Percentiles rank a stretch among this genome's conserved stretches.
Conservation (phyloP, 2,329 filamentous ascomycete species). For the Sclerotinia subarctica region DNA sequence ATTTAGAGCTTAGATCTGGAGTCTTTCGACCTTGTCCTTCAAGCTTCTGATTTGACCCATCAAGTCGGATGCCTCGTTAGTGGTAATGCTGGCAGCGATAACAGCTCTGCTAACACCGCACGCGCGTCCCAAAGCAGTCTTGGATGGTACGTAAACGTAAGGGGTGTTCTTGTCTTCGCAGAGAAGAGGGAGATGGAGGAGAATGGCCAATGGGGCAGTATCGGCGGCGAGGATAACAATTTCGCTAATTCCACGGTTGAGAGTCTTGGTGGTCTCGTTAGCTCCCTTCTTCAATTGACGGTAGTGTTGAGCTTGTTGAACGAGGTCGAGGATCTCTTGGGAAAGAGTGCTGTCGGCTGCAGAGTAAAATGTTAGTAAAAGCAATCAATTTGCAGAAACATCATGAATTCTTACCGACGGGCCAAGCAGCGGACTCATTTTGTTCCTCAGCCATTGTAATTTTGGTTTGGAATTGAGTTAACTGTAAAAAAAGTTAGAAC, state of each 20-base stretch:
- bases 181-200: conserved; percentile 84
- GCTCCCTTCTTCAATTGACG: conserved; percentile 86
- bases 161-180: conserved; percentile 78
- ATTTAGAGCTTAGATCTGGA: conserved; percentile 70
- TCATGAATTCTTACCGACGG: conserved; percentile 15
- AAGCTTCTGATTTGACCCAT: conserved; percentile 82
- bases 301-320: conserved; percentile 57
- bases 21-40: conserved; percentile 92
- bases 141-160: conserved; percentile 70
- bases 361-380: conserved; percentile 45
- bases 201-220: conserved; percentile 80
- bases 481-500: conserved; percentile 12
- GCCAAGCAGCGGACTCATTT: conserved; percentile 37
- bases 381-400: conserved; percentile 46
- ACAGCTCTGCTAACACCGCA: conserved; percentile 87
- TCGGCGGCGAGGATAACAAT: conserved; percentile 87
- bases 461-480: conserved; percentile 19
- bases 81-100: conserved; percentile 84
- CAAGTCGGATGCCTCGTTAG: conserved; percentile 86
- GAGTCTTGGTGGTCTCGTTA: conserved; percentile 82
- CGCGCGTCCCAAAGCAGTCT: conserved; percentile 83
- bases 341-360: conserved; percentile 70
- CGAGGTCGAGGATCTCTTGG: conserved; percentile 77
- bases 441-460: conserved; percentile 39
- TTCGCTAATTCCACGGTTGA: conserved; percentile 88